Percentiles rank a stretch among this genome's conserved stretches.
These are phyloP conservation scores for Fraxinus baroniana DNA, from an alignment of 305 asterid genomes.

Conservation along the genomic window DNA sequence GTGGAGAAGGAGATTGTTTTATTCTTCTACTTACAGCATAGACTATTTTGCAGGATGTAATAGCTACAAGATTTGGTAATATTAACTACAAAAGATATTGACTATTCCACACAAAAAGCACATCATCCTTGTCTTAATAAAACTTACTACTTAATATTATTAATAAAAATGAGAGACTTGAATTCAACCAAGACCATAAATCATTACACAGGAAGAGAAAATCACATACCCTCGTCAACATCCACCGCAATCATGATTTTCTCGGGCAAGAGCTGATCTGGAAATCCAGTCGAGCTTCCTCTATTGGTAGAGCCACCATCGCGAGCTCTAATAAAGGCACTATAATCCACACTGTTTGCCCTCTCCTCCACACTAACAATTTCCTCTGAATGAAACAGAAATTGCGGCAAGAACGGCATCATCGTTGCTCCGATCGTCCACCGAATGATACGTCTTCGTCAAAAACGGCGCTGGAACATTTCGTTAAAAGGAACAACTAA, in stretches of 20 bases:
- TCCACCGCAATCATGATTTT: constrained; percentile 80
- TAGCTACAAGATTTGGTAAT: neutral
- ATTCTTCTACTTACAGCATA: neutral
- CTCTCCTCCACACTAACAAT: constrained; percentile 33
- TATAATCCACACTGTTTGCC: constrained; percentile 21
- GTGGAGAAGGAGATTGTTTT: constrained; percentile 2
- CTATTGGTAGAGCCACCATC: constrained; percentile 20
- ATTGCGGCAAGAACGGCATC: constrained; percentile 31
- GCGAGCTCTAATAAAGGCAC: constrained; percentile 33
- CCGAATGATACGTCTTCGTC: too few relatives aligned
- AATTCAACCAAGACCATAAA: neutral
- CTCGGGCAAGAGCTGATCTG: constrained; percentile 33
- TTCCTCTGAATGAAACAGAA: constrained; percentile 42
- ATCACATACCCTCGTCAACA: constrained; percentile 78
- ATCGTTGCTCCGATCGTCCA: too few relatives aligned
- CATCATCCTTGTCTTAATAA: neutral
- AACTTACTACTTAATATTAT: neutral
- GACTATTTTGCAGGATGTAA: neutral
- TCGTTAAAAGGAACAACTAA: constrained; percentile 44
- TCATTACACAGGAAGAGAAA: neutral
- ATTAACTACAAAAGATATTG: neutral
- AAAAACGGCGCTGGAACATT: constrained; percentile 27
- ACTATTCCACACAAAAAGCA: neutral
- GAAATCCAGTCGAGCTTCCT: constrained; percentile 29
- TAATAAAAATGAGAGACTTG: neutral